Evolutionary conservation across 306 rosid genomes (phyloP).

Genomic region (Rosa persica): DNA sequence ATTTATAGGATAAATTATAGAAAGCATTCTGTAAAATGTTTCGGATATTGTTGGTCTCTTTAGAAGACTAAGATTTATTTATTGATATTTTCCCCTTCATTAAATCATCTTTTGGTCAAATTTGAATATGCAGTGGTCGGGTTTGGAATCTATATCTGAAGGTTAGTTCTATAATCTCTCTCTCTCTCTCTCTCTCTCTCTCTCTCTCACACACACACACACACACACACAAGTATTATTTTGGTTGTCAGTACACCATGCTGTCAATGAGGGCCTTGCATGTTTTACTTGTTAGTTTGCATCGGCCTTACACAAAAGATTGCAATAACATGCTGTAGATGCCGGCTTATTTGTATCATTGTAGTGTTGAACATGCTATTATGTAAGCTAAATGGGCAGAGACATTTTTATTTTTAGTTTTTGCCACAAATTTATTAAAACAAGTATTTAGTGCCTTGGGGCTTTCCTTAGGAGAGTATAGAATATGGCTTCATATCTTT

Average conservation of each 20-base stretch:
- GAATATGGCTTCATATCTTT: background rate
- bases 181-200: conserved; percentile 12
- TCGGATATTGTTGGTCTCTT: background rate
- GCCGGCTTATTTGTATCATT: background rate
- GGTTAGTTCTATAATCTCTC: conserved; percentile 41
- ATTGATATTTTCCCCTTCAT: background rate
- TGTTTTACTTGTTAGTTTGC: background rate
- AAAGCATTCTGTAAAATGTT: background rate
- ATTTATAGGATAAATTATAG: background rate
- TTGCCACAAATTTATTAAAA: background rate
- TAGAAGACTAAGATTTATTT: background rate
- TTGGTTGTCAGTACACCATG: background rate
- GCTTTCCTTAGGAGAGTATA: background rate
- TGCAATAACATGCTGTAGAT: background rate
- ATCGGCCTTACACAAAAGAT: background rate
- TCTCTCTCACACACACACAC: background rate
- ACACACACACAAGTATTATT: background rate
- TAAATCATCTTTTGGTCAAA: background rate
- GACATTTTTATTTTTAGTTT: background rate
- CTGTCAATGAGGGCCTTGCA: background rate
- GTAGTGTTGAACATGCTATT: background rate
- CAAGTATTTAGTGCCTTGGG: background rate
- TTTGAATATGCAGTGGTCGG: conserved; percentile 48
- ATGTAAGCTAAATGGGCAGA: background rate
- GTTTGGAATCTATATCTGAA: conserved; percentile 46